Percentiles rank a stretch among this genome's conserved stretches.
Conservation (phyloP, 345 rosid genomes). For the Toxicodendron radicans region DNA sequence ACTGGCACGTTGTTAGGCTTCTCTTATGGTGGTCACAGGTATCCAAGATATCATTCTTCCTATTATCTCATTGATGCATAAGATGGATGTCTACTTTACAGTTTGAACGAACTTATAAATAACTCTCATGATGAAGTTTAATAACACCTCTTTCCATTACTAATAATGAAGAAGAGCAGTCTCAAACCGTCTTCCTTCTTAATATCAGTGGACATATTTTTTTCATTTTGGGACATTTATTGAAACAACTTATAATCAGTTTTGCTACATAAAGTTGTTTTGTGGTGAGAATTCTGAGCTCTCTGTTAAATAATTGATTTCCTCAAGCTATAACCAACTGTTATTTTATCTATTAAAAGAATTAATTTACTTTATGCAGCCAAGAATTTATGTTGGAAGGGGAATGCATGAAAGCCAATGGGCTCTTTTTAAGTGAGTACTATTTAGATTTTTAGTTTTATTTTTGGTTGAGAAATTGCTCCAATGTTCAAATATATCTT, state of each 20-base stretch:
- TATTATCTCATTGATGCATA: not conserved
- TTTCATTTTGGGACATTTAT: not conserved
- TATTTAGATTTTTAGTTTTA: conserved; percentile 13
- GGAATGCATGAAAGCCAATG: conserved; percentile 99
- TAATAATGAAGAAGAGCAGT: not conserved
- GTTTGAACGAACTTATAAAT: too few species aligned
- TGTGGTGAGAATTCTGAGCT: not conserved
- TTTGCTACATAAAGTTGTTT: too few species aligned
- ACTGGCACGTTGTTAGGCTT: conserved; percentile 82
- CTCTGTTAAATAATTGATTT: not conserved
- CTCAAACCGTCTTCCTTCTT: not conserved
- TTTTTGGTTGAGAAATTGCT: conserved; percentile 13
- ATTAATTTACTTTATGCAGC: conserved; percentile 52
- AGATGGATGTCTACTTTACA: not conserved
- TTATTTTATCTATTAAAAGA: conserved; percentile 24
- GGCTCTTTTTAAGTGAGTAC: conserved; percentile 81
- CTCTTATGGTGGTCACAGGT: conserved; percentile 99
- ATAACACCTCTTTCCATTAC: too few species aligned
- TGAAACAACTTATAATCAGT: not conserved
- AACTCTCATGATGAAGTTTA: too few species aligned
- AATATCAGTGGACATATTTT: not conserved
- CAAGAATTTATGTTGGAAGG: conserved; percentile 89
- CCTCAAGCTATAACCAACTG: conserved; percentile 5
- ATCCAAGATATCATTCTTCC: conserved; percentile 8
- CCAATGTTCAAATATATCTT: conserved; percentile 9